Evolutionary conservation across 2,329 filamentous ascomycete species (phyloP), one percentile per base, ranked within the genome.

Genomic region (Ascosphaera apis): DNA sequence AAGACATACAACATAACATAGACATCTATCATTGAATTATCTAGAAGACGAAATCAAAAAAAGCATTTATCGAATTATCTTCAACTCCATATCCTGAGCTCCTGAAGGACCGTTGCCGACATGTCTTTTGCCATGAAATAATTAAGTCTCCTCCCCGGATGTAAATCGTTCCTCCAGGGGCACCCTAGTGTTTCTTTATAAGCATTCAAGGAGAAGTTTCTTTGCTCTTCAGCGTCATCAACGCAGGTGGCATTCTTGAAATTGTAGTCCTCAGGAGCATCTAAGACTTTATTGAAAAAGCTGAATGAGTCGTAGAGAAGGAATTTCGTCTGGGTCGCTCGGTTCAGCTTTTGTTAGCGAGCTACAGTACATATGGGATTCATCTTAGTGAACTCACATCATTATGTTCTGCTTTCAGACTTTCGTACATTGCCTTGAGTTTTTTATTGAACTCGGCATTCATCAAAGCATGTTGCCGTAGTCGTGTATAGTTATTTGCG

Each of bases 91-190:
- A 21, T 4, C 9, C 19, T 9, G 9, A 21, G 19, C 9, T 21
- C 19, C 9, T 4, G 19, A 21, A 21, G 9, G 19, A 21, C 19
- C 4, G 4, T 27, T 15, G 34, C 2, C 40, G 48, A 49, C 49
- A 51, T 52, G 45, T 52, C 47, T n/a, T 41, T 43, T 15, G 49
- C 47, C 36, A 50, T 48, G 9, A 47, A 33, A 31, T 40, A 13
- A 30, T 52, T 49, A 39, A 49, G 52, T 36, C 47, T 50, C 3
- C 42, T 31, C 1, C 45, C 44, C 3, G 51, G 50, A 32, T 53
- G 50, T 32, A 52, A 52, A 34, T 43, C 33, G 39, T 53, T 49
- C 47, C 50, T 52, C 50, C 51, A 53, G 2, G 53, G 19, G 41
- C 50, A 21, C 4, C 4, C 9, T 9, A 21, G 19, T 9, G 4